Base-by-base conservation (phyloP, 805 yeast genomes). In the Ogataea thermomethanolica region DNA sequence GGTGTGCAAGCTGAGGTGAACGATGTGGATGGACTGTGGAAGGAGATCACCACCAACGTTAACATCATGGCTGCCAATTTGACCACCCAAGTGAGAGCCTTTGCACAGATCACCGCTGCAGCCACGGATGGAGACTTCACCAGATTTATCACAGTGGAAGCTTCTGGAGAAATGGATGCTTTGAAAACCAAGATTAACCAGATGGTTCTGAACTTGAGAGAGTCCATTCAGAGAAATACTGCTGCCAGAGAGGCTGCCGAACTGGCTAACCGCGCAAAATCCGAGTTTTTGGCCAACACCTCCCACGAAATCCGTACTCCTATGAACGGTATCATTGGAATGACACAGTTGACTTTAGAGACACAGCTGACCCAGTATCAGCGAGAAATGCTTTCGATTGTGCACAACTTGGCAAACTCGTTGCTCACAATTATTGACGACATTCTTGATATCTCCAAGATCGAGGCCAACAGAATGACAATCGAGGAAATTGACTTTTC, bases 231-330 rank as follows among this genome's bases (percentile, higher is more conserved):
- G 64, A 78, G 95, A 60, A 87, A 87, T 57, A 86, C 96, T 0
- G 93, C 91, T 8, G 95, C 95, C 1, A 79, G 96, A 65, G 95
- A 87, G 64, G 95, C 95, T 26, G 96, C 96, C 27, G 96, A 87
- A 58, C 70, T 86, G 52, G 95, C 95, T 5, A 87, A 87, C 61
- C 74, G 85, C 51, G 88, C 95, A 4, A 87, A 87, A 62, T 86
- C 95, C 8, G 96, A 87, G 62, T 87, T 87, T 59, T 72, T 87
- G 65, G 95, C 95, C 33, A 87, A 87, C 56, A 87, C 84, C 74
- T 84, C 91, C 5, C 87, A 80, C 62, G 96, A 87, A 61, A 83
- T 87, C 55, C 72, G 96, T 61, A 87, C 96, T 2, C 96, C 96
- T 14, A 82, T 87, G 78, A 87, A 87, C 62, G 96, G 96, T 68